Percentiles rank a stretch among this genome's conserved stretches.
phyloP scores from a whole-genome alignment of 139 green algal genomes.

The Volvox reticuliferus region DNA sequence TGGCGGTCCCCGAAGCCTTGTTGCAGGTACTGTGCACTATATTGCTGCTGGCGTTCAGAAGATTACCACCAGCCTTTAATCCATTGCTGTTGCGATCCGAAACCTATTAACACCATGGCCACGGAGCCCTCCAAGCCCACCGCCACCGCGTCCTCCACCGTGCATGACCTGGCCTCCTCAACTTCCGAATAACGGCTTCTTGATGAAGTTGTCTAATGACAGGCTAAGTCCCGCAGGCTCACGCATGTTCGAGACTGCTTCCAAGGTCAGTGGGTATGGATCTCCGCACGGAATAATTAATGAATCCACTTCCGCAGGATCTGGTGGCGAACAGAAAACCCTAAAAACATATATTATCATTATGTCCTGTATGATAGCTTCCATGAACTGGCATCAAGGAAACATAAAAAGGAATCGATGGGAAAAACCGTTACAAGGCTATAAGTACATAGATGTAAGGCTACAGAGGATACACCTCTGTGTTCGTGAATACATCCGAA shows the following conservation, averaged over 20 bases:
- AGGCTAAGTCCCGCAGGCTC: slow-evolving; percentile 28
- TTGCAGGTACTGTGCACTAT: neutral
- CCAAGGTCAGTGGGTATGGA: neutral
- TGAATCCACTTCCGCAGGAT: no score
- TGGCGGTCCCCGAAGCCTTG: slow-evolving; percentile 10
- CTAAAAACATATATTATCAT: no score
- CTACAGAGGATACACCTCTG: no score
- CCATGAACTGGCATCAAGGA: no score
- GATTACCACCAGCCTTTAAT: neutral
- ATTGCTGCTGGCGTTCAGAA: neutral
- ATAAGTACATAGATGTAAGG: no score
- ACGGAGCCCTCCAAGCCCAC: slow-evolving; percentile 16
- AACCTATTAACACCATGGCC: slow-evolving; percentile 16
- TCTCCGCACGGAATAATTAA: neutral
- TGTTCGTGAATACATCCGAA: no score
- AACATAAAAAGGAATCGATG: no score
- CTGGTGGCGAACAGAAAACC: no score
- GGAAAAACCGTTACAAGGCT: no score
- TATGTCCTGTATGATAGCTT: no score
- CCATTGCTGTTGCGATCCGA: neutral
- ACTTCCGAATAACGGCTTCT: neutral
- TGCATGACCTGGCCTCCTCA: neutral
- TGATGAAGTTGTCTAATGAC: slow-evolving; percentile 31
- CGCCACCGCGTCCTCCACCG: neutral
- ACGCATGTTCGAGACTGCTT: neutral